Conservation (phyloP, 225 moss, liverwort and hornwort species). For the Antitrichia curtipendula region DNA sequence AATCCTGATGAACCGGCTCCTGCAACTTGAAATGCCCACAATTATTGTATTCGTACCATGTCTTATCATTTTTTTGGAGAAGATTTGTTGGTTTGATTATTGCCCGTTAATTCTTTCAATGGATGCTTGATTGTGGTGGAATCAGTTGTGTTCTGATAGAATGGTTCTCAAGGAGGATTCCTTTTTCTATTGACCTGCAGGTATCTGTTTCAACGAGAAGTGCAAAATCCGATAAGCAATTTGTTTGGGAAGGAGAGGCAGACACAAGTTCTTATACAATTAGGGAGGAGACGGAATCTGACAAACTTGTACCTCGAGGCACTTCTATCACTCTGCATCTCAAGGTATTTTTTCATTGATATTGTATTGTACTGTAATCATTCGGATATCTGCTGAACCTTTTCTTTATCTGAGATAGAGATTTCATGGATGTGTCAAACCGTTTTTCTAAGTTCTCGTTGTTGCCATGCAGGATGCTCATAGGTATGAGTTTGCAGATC, state of each 20-base stretch:
- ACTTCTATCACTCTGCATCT: conserved; percentile 53
- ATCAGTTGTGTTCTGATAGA: background rate
- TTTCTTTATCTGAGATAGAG: background rate
- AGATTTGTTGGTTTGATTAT: background rate
- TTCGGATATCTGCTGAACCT: background rate
- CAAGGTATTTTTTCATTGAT: conserved; percentile 23
- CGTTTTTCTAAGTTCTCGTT: background rate
- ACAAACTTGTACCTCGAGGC: conserved; percentile 40
- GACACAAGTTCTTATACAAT: conserved; percentile 44
- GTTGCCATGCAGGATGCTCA: conserved; percentile 28
- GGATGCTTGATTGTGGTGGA: background rate
- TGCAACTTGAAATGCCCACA: background rate
- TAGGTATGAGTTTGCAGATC: conserved; percentile 24
- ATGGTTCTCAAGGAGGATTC: background rate
- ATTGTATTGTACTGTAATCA: background rate
- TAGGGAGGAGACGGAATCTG: conserved; percentile 40
- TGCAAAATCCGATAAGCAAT: conserved; percentile 47
- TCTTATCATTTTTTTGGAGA: background rate
- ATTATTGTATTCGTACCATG: background rate
- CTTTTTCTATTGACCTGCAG: conserved; percentile 6
- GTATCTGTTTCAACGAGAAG: conserved; percentile 52
- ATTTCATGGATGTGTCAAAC: background rate
- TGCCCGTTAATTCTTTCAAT: background rate
- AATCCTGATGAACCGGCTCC: background rate
- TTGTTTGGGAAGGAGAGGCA: conserved; percentile 60